Evolutionary conservation across 768 basidiomycete genomes (phyloP).

Genomic region (Scleroderma citrinum): DNA sequence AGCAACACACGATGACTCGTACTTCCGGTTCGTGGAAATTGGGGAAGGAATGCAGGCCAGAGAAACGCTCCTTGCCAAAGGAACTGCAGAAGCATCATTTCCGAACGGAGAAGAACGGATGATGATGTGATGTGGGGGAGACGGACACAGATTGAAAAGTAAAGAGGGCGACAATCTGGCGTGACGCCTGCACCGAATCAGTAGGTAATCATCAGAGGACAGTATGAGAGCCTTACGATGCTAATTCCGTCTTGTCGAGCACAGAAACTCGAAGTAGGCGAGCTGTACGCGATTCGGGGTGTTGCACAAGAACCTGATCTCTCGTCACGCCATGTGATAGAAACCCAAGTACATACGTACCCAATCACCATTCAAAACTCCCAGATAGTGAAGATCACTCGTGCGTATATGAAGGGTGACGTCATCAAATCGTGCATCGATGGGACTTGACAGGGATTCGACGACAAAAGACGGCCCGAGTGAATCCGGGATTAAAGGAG

Average conservation of each 20-base stretch:
- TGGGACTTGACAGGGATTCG: conserved; percentile 27
- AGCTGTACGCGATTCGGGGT: conserved; percentile 28
- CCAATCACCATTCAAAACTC: conserved; percentile 74
- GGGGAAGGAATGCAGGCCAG: conserved; percentile 80
- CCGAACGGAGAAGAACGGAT: conserved; percentile 59
- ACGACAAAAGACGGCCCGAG: conserved; percentile 22
- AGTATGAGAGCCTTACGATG: conserved; percentile 27
- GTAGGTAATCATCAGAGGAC: conserved; percentile 21
- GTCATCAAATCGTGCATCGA: conserved; percentile 39
- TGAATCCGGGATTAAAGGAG: conserved; percentile 6
- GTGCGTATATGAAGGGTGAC: conserved; percentile 57
- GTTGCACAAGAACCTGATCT: conserved; percentile 46
- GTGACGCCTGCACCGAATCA: conserved; percentile 31
- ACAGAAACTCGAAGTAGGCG: conserved; percentile 57
- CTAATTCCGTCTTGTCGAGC: conserved; percentile 37
- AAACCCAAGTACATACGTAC: conserved; percentile 32
- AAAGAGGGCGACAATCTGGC: conserved; percentile 40
- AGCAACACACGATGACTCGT: conserved; percentile 55
- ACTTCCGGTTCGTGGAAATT: conserved; percentile 54
- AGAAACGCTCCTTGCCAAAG: conserved; percentile 62
- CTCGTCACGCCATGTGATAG: background rate
- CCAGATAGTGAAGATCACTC: conserved; percentile 57
- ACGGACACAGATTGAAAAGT: conserved; percentile 44
- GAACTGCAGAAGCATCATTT: conserved; percentile 50
- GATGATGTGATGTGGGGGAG: conserved; percentile 24